Evolutionary conservation across 176 grass and related monocot species (phyloP), one percentile per base, ranked within the genome.

Genomic region (Oryza glumipatula): DNA sequence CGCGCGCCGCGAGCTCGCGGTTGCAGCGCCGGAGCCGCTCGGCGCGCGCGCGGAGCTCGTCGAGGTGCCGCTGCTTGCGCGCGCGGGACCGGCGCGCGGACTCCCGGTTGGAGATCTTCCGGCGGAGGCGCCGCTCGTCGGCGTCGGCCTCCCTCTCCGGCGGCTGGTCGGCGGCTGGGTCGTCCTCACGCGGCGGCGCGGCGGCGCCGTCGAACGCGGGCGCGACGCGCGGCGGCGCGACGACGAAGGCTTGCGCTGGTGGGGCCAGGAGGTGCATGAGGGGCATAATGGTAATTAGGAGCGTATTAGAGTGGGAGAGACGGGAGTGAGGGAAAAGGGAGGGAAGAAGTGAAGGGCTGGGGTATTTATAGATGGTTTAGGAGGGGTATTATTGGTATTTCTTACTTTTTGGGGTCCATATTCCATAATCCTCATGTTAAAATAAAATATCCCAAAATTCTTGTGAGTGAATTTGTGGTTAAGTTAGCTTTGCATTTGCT

Each of bases 71-170:
- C 82, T 90, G 87, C 92, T 98, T 98, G 61, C 91, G 85, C 47
- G 81, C 86, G 63, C 95, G 89, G 6, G 89, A 98, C 2, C 93
- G 86, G 56, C 91, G 91, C 23, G 95, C 93, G 0, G 95, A 98
- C 88, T 90, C 86, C 58, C 95, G 92, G 91, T 98, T 98, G 24
- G 92, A 98, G 33, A 95, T 84, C 89, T 84, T 88, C 28, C 95
- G 93, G 68, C 70, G 87, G 26, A 91, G 88, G 24, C 85, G 85
- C 67, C 82, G 80, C 68, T 82, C 81, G 24, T 82, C 84, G 45
- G 65, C 79, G 13, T 5, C 7, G 21, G 80, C 70, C 3, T 47
- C 2, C 28, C 16, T 3, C 9, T 64, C 47, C n/a, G 47, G 77
- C 32, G 70, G 69, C 14, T 52, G 52, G n/a, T 63, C 19, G 12